These are phyloP conservation scores for Hypericum perforatum DNA, from an alignment of 345 rosid genomes.

Conservation along the genomic window DNA sequence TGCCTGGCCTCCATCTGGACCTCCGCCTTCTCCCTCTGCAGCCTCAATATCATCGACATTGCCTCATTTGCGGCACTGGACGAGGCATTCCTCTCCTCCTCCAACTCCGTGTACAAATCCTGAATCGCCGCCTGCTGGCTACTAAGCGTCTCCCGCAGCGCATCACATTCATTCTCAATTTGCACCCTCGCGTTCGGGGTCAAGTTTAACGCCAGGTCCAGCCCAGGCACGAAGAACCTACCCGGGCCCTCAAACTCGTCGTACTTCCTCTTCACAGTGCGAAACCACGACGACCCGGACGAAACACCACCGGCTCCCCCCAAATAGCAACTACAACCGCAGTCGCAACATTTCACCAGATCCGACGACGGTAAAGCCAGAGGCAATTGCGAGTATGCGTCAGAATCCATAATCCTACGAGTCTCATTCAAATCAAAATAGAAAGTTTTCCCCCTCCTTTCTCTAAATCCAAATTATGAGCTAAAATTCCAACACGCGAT, in stretches of 20 bases:
- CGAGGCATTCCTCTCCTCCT: constrained; percentile 91
- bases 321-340: constrained; percentile 54
- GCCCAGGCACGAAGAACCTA: constrained; percentile 41
- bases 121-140: constrained; percentile 68
- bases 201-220: constrained; percentile 35
- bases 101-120: constrained; percentile 60
- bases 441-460: too few relatives aligned
- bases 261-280: constrained; percentile 62
- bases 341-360: constrained; percentile 40
- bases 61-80: constrained; percentile 93
- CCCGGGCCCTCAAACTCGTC: constrained; percentile 48
- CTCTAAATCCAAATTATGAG: too few relatives aligned
- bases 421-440: constrained; percentile 23
- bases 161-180: constrained; percentile 67
- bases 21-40: constrained; percentile 97
- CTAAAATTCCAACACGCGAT: too few relatives aligned
- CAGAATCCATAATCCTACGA: constrained; percentile 42
- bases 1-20: constrained; percentile 87
- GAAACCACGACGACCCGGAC: constrained; percentile 32
- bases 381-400: constrained; percentile 14
- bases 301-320: constrained; percentile 18
- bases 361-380: constrained; percentile 17
- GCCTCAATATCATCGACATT: constrained; percentile 92
- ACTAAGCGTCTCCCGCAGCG: constrained; percentile 62
- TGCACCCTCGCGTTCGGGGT: constrained; percentile 67